A percentile compares a stretch with the other conserved stretches of the same genome.
Evolutionary conservation across 129 eudicot genomes (phyloP).

Genomic region (Silybum marianum): DNA sequence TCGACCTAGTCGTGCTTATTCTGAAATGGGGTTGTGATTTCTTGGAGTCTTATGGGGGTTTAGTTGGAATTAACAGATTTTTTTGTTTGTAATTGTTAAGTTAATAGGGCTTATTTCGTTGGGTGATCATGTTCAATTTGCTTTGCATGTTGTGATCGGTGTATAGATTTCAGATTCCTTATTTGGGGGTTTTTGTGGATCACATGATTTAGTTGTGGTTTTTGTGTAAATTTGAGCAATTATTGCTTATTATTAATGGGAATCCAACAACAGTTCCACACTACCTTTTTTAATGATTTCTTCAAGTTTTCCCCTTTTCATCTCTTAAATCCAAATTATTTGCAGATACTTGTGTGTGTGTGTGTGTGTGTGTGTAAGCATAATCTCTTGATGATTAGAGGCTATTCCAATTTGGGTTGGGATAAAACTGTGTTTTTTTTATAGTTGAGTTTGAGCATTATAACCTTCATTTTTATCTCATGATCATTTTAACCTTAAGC

Average conservation of each 20-base stretch:
- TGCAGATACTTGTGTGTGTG: background rate
- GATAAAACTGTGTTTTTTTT: background rate
- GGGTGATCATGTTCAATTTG: constrained; percentile 13
- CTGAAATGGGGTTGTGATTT: constrained; percentile 22
- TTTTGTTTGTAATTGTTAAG: constrained; percentile 12
- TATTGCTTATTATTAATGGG: constrained; percentile 30
- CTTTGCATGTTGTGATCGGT: constrained; percentile 38
- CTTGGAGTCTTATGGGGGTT: constrained; percentile 29
- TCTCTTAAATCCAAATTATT: background rate
- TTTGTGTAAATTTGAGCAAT: constrained; percentile 23
- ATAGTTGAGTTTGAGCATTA: constrained; percentile 1
- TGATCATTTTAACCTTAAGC: constrained; percentile 3
- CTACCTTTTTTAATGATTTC: background rate
- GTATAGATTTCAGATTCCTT: constrained; percentile 27
- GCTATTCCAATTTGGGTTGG: background rate
- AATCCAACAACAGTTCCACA: constrained; percentile 16
- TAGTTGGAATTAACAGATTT: constrained; percentile 28
- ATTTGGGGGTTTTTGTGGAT: constrained; percentile 37
- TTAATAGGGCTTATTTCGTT: background rate
- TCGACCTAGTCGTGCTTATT: background rate
- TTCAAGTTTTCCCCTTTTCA: background rate
- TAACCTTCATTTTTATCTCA: background rate
- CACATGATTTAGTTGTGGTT: constrained; percentile 25
- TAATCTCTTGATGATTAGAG: constrained; percentile 11
- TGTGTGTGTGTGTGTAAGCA: constrained; percentile 9